phyloP scores from a whole-genome alignment of 495 filamentous ascomycete genomes.

The Cetradonia linearis region DNA sequence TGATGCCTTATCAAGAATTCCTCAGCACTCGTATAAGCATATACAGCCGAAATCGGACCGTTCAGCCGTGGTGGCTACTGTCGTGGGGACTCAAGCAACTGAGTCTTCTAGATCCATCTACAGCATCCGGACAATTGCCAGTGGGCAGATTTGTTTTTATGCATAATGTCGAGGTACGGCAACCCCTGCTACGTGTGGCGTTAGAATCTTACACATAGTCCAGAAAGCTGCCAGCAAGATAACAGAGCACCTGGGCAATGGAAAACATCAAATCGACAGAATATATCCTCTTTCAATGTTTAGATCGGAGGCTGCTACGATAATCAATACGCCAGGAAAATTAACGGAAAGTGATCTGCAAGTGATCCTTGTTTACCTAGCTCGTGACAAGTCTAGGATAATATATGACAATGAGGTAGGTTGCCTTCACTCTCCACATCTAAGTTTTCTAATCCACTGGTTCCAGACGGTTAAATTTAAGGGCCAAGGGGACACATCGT shows the following conservation, averaged over 20 bases:
- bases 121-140: slow-evolving; percentile 14
- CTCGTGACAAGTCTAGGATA: slow-evolving; percentile 54
- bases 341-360: slow-evolving; percentile 58
- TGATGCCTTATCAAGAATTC: slow-evolving; percentile 61
- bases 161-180: slow-evolving; percentile 42
- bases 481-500: slow-evolving; percentile 32
- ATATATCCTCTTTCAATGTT: slow-evolving; percentile 60
- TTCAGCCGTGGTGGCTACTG: slow-evolving; percentile 50
- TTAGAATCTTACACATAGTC: slow-evolving; percentile 37
- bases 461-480: slow-evolving; percentile 64
- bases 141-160: slow-evolving; percentile 37
- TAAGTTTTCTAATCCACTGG: slow-evolving; percentile 12
- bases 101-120: slow-evolving; percentile 46
- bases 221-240: slow-evolving; percentile 36
- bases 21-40: slow-evolving; percentile 50
- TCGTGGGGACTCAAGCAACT: slow-evolving; percentile 66
- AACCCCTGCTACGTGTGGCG: slow-evolving; percentile 35
- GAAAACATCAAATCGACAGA: slow-evolving; percentile 37
- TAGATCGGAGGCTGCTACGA: slow-evolving; percentile 42
- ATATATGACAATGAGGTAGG: slow-evolving; percentile 54
- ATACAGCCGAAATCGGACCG: slow-evolving; percentile 41
- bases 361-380: slow-evolving; percentile 60
- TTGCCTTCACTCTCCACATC: slow-evolving; percentile 16
- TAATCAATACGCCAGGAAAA: slow-evolving; percentile 41
- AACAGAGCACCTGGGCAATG: slow-evolving; percentile 32